Evolutionary conservation across 805 yeast genomes (phyloP).

Genomic region (Nadsonia fulvescens): DNA sequence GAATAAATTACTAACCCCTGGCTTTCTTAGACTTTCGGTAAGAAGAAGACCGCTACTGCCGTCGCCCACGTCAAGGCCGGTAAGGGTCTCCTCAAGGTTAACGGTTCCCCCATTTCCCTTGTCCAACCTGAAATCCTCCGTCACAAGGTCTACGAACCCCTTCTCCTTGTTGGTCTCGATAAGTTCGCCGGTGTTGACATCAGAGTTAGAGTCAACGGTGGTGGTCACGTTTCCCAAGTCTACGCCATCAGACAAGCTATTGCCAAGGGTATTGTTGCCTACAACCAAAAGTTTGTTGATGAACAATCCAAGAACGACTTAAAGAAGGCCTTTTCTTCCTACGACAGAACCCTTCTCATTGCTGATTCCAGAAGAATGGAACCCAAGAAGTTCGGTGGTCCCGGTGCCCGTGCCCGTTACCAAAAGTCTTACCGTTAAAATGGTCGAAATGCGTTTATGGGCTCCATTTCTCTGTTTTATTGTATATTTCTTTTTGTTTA

Average conservation of each 20-base stretch:
- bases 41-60: slow-evolving; percentile 99
- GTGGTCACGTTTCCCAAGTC: slow-evolving; percentile 99
- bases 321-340: slow-evolving; percentile 91
- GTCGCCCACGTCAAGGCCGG: slow-evolving; percentile 99
- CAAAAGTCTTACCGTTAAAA: slow-evolving; percentile 98
- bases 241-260: slow-evolving; percentile 99
- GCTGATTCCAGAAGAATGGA: slow-evolving; percentile 99
- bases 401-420: slow-evolving; percentile 99
- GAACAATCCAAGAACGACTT: slow-evolving; percentile 99
- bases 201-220: slow-evolving; percentile 98
- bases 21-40: slow-evolving; percentile 90
- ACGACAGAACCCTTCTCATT: slow-evolving; percentile 98
- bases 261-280: slow-evolving; percentile 98
- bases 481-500: no score
- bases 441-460: slow-evolving; percentile 2
- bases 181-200: slow-evolving; percentile 96
- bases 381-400: slow-evolving; percentile 99
- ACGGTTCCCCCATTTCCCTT: slow-evolving; percentile 98
- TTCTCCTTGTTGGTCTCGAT: slow-evolving; percentile 94
- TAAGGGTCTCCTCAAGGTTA: slow-evolving; percentile 97
- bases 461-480: slow-evolving; percentile 1
- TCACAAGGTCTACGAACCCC: slow-evolving; percentile 99
- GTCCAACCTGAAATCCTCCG: slow-evolving; percentile 98
- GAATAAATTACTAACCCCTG: no score
- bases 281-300: slow-evolving; percentile 98